Percentiles rank a stretch among this genome's conserved stretches.
Conservation (phyloP, 2,329 filamentous ascomycete species). For the Clarireedia hainanense region DNA sequence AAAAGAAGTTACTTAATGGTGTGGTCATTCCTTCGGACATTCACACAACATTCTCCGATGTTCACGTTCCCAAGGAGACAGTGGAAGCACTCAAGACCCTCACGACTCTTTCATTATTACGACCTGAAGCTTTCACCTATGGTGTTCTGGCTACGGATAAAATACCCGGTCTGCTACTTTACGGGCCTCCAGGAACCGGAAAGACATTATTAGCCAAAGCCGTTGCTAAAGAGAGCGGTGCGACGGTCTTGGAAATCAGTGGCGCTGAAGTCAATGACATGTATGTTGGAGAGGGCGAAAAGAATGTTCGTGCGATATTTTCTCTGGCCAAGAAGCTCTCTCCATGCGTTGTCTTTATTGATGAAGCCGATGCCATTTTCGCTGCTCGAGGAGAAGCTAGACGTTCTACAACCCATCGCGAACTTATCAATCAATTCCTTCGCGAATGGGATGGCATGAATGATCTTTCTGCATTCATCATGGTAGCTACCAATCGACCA, state of each 20-base stretch:
- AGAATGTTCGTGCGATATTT: slow-evolving; percentile 91
- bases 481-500: slow-evolving; percentile 94
- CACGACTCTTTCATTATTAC: slow-evolving; percentile 76
- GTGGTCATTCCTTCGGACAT: slow-evolving; percentile 78
- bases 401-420: slow-evolving; percentile 49
- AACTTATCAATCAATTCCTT: slow-evolving; percentile 94
- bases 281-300: slow-evolving; percentile 93
- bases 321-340: slow-evolving; percentile 82
- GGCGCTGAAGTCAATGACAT: slow-evolving; percentile 92
- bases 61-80: slow-evolving; percentile 75
- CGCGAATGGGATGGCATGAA: slow-evolving; percentile 92
- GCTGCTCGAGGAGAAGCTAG: slow-evolving; percentile 52
- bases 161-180: slow-evolving; percentile 81
- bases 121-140: slow-evolving; percentile 93
- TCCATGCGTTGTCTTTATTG: slow-evolving; percentile 91
- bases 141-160: slow-evolving; percentile 86
- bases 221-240: slow-evolving; percentile 59
- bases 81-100: slow-evolving; percentile 82
- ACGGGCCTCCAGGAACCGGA: slow-evolving; percentile 77
- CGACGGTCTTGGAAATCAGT: slow-evolving; percentile 76
- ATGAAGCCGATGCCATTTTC: slow-evolving; percentile 91
- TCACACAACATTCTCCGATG: slow-evolving; percentile 77
- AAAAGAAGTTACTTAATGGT: slow-evolving; percentile 73
- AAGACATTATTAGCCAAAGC: slow-evolving; percentile 65
- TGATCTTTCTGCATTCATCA: slow-evolving; percentile 82